Conservation (phyloP, 2,329 filamentous ascomycete genomes). For the Sclerotinia minor region DNA sequence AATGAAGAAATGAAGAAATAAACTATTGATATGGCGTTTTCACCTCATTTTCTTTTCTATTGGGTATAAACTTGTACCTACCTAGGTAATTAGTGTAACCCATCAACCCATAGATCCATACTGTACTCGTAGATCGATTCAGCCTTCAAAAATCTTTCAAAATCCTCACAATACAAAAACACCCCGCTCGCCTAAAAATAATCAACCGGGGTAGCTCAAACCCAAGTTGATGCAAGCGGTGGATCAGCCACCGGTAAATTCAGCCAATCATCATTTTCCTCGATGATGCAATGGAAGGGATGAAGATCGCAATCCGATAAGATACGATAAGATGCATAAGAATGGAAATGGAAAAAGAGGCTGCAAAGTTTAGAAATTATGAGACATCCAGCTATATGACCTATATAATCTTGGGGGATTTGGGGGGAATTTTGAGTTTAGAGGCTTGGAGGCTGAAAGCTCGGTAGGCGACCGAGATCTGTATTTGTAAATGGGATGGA, state of each 20-base stretch:
- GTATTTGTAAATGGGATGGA: not conserved
- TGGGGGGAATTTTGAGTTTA: too few relatives aligned
- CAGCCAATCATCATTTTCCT: conserved; percentile 4
- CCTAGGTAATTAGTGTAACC: too few relatives aligned
- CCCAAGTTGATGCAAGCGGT: too few relatives aligned
- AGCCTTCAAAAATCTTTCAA: not conserved
- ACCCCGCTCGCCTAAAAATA: too few relatives aligned
- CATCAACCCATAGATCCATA: too few relatives aligned
- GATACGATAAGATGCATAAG: conserved; percentile 16
- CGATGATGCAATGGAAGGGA: conserved; percentile 24
- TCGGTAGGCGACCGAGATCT: not conserved
- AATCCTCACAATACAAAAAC: too few relatives aligned
- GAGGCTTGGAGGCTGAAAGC: not conserved
- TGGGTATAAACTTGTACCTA: too few relatives aligned
- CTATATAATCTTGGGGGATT: too few relatives aligned
- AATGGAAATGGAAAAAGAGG: conserved; percentile 11
- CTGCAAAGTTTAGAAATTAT: not conserved
- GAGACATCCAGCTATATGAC: not conserved
- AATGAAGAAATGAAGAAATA: not conserved
- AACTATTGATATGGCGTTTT: not conserved
- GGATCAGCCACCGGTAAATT: not conserved
- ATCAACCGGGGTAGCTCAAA: too few relatives aligned
- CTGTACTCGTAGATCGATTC: too few relatives aligned
- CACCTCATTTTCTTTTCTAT: too few relatives aligned
- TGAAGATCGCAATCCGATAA: conserved; percentile 20